Evolutionary conservation across 441 rosid species (phyloP).

Genomic region (Adansonia madagascariensis): DNA sequence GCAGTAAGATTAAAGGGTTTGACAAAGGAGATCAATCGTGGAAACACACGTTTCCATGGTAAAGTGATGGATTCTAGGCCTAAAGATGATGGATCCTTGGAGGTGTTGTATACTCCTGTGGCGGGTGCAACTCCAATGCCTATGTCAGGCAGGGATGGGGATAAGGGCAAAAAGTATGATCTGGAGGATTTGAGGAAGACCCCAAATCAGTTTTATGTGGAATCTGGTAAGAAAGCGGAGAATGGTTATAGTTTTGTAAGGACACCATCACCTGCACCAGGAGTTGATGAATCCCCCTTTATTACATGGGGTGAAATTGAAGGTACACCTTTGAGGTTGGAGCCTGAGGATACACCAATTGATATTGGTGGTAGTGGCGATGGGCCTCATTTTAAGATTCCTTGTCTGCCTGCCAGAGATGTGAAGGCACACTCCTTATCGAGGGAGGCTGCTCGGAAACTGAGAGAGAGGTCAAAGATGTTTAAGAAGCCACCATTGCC

Average conservation of each 20-base stretch:
- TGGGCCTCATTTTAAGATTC: constrained; percentile 83
- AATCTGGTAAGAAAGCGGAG: constrained; percentile 74
- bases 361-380: constrained; percentile 89
- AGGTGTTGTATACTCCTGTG: constrained; percentile 81
- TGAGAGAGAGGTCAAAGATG: constrained; percentile 82
- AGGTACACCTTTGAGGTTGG: constrained; percentile 91
- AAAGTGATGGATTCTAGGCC: constrained; percentile 83
- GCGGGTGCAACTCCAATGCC: constrained; percentile 78
- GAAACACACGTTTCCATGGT: constrained; percentile 85
- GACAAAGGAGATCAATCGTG: constrained; percentile 68
- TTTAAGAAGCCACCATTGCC: constrained; percentile 87
- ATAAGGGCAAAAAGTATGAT: constrained; percentile 80
- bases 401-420: constrained; percentile 71
- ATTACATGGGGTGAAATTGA: constrained; percentile 99
- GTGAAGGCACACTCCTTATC: constrained; percentile 86
- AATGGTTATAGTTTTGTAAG: constrained; percentile 86
- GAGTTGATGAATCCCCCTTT: constrained; percentile 87
- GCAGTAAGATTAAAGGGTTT: constrained; percentile 65
- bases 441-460: constrained; percentile 83
- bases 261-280: constrained; percentile 96
- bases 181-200: constrained; percentile 90
- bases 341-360: constrained; percentile 80
- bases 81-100: constrained; percentile 71
- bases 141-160: constrained; percentile 62
- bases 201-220: constrained; percentile 72